Base-by-base conservation (phyloP, 176 grass and related monocot species). In the Oryza glaberrima region DNA sequence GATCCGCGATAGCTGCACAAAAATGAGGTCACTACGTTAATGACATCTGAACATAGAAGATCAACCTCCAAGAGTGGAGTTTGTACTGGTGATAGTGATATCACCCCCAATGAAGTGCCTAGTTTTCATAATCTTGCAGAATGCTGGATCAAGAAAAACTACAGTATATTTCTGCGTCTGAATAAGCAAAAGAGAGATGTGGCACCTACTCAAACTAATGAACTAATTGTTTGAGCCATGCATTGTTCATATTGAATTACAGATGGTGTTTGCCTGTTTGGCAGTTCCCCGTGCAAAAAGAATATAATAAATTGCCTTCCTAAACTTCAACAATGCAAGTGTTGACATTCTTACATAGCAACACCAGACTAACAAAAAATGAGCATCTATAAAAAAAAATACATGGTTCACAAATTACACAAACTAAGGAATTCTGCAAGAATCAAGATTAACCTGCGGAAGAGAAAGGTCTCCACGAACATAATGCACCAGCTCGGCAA, bases 401-500 rank as follows among this genome's bases (percentile, higher is more conserved):
- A 32, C 30, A 7, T 47, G 61, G 38, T 84, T 70, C 79, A 82
- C 63, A 86, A 74, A 15, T 48, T 63, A 86, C 7, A 35, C 13
- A 11, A 44, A 45, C 54, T 26, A 81, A 48, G 56, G 9, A 79
- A 26, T 44, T 76, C 45, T 60, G 81, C 51, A 80, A 83, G 58
- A 85, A 81, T 45, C 43, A 90, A 88, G 44, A 90, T 78, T 35
- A 87, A 92, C 83, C 91, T 90, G 88, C 43, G 74, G 90, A 80
- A 98, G 81, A 65, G 82, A 88, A 78, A 91, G 83, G 54, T 99
- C 91, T 90, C 72, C 89, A 84, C 94, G 90, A 89, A 99, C 94
- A 93, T 99, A 94, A 87, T 99, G 96, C 76, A 99, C 96, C 90
- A 99, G 84, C 80, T 99, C 96, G 34, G 96, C 96, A 63, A 99